Conservation (phyloP, 768 basidiomycete genomes). For the Mycena indigotica region DNA sequence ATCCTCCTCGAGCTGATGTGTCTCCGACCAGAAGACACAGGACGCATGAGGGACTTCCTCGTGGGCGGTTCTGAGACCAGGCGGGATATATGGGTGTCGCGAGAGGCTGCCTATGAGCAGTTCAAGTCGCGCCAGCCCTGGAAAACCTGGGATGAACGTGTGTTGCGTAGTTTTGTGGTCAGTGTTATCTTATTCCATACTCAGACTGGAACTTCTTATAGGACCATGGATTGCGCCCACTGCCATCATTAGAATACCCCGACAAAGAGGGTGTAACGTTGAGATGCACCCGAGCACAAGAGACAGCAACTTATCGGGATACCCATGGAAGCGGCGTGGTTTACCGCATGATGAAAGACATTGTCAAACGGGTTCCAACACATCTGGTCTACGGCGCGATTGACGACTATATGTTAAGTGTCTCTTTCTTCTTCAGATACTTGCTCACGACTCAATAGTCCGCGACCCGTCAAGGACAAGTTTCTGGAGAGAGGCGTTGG, state of each 20-base stretch:
- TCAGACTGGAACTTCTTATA: slow-evolving; percentile 20
- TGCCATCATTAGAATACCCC: slow-evolving; percentile 47
- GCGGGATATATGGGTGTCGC: slow-evolving; percentile 55
- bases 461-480: slow-evolving; percentile 38
- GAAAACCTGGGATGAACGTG: slow-evolving; percentile 53
- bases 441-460: slow-evolving; percentile 25
- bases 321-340: slow-evolving; percentile 32
- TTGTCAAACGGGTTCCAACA: slow-evolving; percentile 39
- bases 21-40: slow-evolving; percentile 22
- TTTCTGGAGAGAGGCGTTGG: slow-evolving; percentile 38
- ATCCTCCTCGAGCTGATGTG: slow-evolving; percentile 53
- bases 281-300: slow-evolving; percentile 48
- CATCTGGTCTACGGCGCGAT: slow-evolving; percentile 51
- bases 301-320: slow-evolving; percentile 51
- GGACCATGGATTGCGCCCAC: slow-evolving; percentile 44
- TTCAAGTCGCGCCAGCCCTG: slow-evolving; percentile 43
- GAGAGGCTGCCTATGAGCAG: slow-evolving; percentile 44
- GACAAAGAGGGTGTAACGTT: slow-evolving; percentile 51
- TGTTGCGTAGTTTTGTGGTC: slow-evolving; percentile 47
- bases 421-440: not conserved
- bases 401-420: slow-evolving; percentile 45
- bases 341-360: slow-evolving; percentile 34
- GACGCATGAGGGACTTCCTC: slow-evolving; percentile 26
- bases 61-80: slow-evolving; percentile 38
- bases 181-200: not conserved